Percentiles rank a stretch among this genome's conserved stretches.
Conservation (phyloP, 1,284 basidiomycete genomes). For the Porodaedalea pini region DNA sequence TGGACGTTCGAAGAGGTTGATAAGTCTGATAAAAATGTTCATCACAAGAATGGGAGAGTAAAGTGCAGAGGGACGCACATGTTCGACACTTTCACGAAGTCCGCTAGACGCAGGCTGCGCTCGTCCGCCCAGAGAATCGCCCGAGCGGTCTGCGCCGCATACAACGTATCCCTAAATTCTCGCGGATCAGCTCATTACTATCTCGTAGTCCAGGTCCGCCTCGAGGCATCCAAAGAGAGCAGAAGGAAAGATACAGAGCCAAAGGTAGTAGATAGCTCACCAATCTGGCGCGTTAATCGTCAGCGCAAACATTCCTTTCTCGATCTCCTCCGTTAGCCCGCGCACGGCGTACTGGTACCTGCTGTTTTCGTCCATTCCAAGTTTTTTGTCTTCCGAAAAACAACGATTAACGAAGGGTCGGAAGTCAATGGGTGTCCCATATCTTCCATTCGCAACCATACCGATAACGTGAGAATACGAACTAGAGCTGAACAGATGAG, state of each 20-base stretch:
- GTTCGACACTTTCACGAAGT: constrained; percentile 56
- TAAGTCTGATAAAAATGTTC: constrained; percentile 31
- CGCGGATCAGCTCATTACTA: no score
- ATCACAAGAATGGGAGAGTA: neutral
- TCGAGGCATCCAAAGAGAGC: no score
- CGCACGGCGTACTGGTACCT: constrained; percentile 53
- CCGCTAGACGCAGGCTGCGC: constrained; percentile 43
- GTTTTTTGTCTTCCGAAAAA: constrained; percentile 23
- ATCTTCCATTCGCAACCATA: constrained; percentile 28
- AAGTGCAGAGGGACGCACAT: constrained; percentile 38
- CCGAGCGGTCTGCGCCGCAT: constrained; percentile 54
- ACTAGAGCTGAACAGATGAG: neutral
- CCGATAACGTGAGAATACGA: neutral
- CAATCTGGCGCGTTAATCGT: constrained; percentile 73
- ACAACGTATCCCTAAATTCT: constrained; percentile 58
- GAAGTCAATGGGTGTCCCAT: constrained; percentile 50
- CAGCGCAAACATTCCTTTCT: constrained; percentile 48
- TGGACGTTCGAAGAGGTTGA: constrained; percentile 38
- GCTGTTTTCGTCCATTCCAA: constrained; percentile 35
- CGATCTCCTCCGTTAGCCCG: constrained; percentile 53
- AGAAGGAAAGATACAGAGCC: no score
- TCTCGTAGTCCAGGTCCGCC: no score
- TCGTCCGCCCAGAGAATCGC: constrained; percentile 56
- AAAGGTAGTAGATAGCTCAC: constrained; percentile 37
- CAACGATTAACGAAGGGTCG: constrained; percentile 44